Conservation (phyloP, 2,329 filamentous ascomycete species). For the Chrysoporthe deuterocubensis region DNA sequence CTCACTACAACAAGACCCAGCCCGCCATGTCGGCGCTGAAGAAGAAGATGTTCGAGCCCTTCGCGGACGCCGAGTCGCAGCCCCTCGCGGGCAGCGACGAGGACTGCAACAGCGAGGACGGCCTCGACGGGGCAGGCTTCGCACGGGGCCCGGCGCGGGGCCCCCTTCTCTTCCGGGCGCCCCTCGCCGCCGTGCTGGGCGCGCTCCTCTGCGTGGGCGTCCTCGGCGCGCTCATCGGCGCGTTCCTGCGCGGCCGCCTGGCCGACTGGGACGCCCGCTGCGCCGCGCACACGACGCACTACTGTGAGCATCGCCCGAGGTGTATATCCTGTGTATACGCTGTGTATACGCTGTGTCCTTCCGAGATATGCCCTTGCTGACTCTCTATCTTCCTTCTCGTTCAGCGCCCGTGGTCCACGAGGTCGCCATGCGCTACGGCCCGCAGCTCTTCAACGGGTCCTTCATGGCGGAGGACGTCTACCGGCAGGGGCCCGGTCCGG, state of each 20-base stretch:
- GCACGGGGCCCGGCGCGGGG: too few species aligned
- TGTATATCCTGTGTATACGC: too few species aligned
- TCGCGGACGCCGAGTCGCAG: constrained; percentile 9
- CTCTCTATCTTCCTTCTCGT: too few species aligned
- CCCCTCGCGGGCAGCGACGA: neutral
- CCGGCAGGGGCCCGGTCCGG: constrained; percentile 52
- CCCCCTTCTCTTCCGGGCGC: neutral
- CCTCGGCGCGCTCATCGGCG: constrained; percentile 3
- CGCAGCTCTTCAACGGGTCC: constrained; percentile 57
- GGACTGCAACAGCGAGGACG: constrained; percentile 10
- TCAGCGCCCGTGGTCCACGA: constrained; percentile 42
- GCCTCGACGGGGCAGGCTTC: neutral
- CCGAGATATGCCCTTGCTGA: neutral
- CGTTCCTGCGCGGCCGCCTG: neutral
- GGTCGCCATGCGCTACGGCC: constrained; percentile 40
- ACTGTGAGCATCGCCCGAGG: constrained; percentile 38
- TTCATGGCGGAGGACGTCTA: constrained; percentile 61
- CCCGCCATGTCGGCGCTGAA: neutral
- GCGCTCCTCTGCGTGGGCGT: neutral
- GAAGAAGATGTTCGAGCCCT: neutral
- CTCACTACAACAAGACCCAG: neutral
- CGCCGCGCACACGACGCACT: constrained; percentile 41
- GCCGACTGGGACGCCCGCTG: constrained; percentile 33
- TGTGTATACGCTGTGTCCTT: too few species aligned
- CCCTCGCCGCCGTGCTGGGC: neutral